Base-by-base conservation (phyloP, 306 rosid species). In the Prunus mume region DNA sequence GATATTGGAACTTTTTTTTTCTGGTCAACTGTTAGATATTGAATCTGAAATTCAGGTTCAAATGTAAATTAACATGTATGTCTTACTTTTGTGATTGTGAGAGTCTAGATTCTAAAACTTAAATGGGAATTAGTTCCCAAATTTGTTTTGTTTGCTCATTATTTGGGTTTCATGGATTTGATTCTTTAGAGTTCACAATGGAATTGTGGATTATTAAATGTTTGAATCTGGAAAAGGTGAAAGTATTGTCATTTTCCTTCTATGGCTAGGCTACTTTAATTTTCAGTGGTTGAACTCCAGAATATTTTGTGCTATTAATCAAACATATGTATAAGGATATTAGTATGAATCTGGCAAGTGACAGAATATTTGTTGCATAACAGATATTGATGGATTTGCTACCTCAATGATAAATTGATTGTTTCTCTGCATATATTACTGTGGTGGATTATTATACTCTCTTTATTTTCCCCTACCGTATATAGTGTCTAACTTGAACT, bases 1-100 rank as follows among this genome's bases (percentile, higher is more conserved):
- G 91, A 73, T 38, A 54, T 71, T 83, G 54, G 77, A 72, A 45
- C 27, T 30, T 14, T 15, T 6, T 6, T 6, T 6, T 63, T 63
- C 30, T 62, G 10, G 43, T 63, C 43, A 27, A 63, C 68, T 13
- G 98, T 96, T 52, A 79, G 89, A 71, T 25, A 63, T 75, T 80
- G 62, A 81, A 72, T 34, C 27, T 71, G 65, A 9, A 32, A 70
- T 72, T 43, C 58, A 27, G 28, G 27, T 73, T 13, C 65, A 11
- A 6, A 18, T 57, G 43, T 57, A 25, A 32, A 45, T 18, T 38
- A 38, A 38, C 43, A 38, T 6, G 9, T 38, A 72, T 73, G 54
- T 38, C 56, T 28, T 11, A 6, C 38, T 79, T 34, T 79, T 11
- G 15, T 62, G 71, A 18, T 57, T 69, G 73, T 17, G 61, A 12